Evolutionary conservation across 2,329 filamentous ascomycete genomes (phyloP), one percentile per base, ranked within the genome.

Genomic region (Venturia carpophila): DNA sequence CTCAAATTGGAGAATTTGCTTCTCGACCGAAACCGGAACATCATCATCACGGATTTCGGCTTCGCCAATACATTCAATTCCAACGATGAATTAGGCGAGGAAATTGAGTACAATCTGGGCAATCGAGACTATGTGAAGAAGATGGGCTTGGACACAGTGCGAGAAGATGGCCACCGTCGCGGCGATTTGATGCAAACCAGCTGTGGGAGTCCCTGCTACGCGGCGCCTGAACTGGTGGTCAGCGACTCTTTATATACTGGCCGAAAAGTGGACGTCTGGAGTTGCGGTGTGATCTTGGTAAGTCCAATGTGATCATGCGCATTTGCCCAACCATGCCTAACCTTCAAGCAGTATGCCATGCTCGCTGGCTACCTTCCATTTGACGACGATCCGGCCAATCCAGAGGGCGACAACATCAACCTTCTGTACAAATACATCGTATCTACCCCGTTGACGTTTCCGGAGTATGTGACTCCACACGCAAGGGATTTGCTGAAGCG

Each of bases 341-440:
- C 55, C 21, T 60, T 69, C 67, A 58, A 45, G 27, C 60, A 97
- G 92, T 99, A 99, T 75, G 94, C 94, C 66, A 99, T 99, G 94
- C 83, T 99, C 71, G 94, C 94, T 47, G 94, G 94, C 55, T 99
- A 99, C 75, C 82, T 99, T 15, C 94, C 94, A 3, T 99, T 99
- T 73, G 94, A 99, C 71, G 94, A 99, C 74, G 94, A 99, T 72
- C 94, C 94, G 68, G 94, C 92, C 58, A 99, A 99, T 73, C 94
- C 94, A 2, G 94, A 99, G 77, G 94, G 94, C 69, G 94, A 99
- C 76, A 99, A 99, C 75, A 99, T 99, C 79, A 99, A 99, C 75
- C 83, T 99, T 13, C 82, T 99, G 37, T 99, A 99, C 83, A 97
- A 97, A 79, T 99, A 99, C 78, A 99, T 99, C 71, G 93, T 97